Base-by-base conservation (phyloP, 2,329 filamentous ascomycete species). In the Aureobasidium musti region DNA sequence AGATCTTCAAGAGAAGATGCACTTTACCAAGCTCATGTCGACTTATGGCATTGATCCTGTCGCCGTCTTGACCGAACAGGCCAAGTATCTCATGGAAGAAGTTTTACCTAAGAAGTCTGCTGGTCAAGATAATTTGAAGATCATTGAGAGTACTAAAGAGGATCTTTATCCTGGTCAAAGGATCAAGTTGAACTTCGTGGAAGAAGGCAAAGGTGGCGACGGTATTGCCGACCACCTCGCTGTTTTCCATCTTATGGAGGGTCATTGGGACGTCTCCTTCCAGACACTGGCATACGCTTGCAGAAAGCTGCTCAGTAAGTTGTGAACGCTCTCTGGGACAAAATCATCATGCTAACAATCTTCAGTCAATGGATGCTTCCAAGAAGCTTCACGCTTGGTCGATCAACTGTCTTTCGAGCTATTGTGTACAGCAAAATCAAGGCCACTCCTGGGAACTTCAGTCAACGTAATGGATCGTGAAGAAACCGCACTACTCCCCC, bases 291-390 rank as follows among this genome's bases (percentile, higher is more conserved):
- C 86, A 35, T 84, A 87, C 71, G 84, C 93, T n/a, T 91, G 97
- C 79, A 90, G 90, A 73, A 88, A 89, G 68, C 92, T 97, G 73
- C 83, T 96, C 54, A 84, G 92, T 96, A 86, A 82, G 91, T 84
- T 37, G n/a, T 11, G 39, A 17, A 50, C 10, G 41, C 56, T 28
- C 19, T 49, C 21, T 10, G 45, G 2, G 0, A 19, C 65, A 56
- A 35, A 47, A 13, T 56, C 54, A 28, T 37, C 21, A 54, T 63
- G 66, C 71, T 70, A 72, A 74, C 59, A 23, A 17, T 43, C 50
- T 41, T 67, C 33, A 80, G 78, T 77, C 53, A 75, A 77, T 71
- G 83, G 83, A 65, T 78, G 80, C 67, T 78, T 89, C 53, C 78
- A 80, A 37, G 86, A 86, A 57, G 86, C 87, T 63, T 79, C 83